Evolutionary conservation across 805 yeast species (phyloP).

Genomic region (Candida nemodendra): DNA sequence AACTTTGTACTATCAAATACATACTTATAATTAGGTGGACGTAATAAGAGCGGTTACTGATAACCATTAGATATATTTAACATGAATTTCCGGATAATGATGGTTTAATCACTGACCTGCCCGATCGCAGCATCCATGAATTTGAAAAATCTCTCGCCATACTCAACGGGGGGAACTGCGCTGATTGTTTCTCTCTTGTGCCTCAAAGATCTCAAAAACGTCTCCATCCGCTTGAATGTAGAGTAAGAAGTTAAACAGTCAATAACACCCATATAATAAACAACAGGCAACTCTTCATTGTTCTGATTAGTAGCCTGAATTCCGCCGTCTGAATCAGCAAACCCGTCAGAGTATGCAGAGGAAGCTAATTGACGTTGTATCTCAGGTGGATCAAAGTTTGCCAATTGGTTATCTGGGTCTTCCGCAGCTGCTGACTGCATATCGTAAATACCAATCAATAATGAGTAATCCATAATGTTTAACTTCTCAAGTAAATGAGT

Average conservation of each 20-base stretch:
- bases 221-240: constrained; percentile 72
- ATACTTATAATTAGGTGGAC: too few relatives aligned
- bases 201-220: constrained; percentile 74
- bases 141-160: constrained; percentile 79
- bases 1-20: too few relatives aligned
- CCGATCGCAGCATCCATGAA: constrained; percentile 51
- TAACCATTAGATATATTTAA: too few relatives aligned
- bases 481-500: constrained; percentile 67
- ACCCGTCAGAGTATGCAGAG: constrained; percentile 15
- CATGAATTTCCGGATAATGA: too few relatives aligned
- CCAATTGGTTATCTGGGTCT: constrained; percentile 23
- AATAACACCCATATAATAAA: constrained; percentile 90
- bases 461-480: constrained; percentile 94
- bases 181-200: constrained; percentile 72
- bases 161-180: constrained; percentile 87
- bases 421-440: constrained; percentile 50
- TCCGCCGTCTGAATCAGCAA: constrained; percentile 63
- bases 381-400: constrained; percentile 26
- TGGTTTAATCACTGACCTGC: too few relatives aligned
- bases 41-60: too few relatives aligned
- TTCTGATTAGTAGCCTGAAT: constrained; percentile 66
- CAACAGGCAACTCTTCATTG: constrained; percentile 58
- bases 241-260: constrained; percentile 88
- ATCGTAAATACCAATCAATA: constrained; percentile 86
- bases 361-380: constrained; percentile 14